These are phyloP conservation scores for Coprinellus micaceus DNA, from an alignment of 768 basidiomycete species.

Conservation along the genomic window DNA sequence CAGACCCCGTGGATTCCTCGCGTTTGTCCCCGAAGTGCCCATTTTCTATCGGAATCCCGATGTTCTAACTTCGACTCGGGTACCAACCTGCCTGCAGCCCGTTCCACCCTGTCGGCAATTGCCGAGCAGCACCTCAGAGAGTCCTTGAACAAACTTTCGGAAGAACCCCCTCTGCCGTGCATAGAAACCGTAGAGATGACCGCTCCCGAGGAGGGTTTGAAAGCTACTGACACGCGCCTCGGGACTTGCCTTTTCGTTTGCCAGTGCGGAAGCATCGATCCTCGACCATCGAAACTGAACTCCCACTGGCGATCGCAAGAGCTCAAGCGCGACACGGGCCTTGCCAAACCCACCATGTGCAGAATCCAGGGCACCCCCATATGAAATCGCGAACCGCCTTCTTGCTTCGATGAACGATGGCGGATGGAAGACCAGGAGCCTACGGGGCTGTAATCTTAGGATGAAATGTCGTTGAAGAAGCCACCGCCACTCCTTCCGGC, in stretches of 20 bases:
- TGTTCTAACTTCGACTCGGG: background rate
- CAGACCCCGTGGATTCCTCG: background rate
- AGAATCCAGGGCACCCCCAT: too few relatives aligned
- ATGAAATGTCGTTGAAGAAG: background rate
- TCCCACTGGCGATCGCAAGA: too few relatives aligned
- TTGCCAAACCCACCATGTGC: too few relatives aligned
- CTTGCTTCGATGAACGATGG: background rate
- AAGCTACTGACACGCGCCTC: too few relatives aligned
- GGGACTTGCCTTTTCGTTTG: too few relatives aligned
- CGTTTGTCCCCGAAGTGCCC: background rate
- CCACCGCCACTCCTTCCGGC: background rate
- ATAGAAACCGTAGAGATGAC: background rate
- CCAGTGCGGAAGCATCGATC: too few relatives aligned
- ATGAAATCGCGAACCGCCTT: background rate
- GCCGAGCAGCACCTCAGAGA: too few relatives aligned
- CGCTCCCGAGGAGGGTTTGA: too few relatives aligned
- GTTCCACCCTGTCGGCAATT: too few relatives aligned
- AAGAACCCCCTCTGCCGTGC: background rate
- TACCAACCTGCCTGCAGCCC: too few relatives aligned
- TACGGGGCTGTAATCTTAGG: background rate
- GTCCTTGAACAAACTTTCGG: conserved; percentile 9
- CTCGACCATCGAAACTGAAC: too few relatives aligned
- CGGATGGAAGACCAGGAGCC: conserved; percentile 1
- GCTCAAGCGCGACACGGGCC: too few relatives aligned
- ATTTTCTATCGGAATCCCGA: background rate